Evolutionary conservation across 2,329 filamentous ascomycete species (phyloP).

Genomic region (Capronia coronata): DNA sequence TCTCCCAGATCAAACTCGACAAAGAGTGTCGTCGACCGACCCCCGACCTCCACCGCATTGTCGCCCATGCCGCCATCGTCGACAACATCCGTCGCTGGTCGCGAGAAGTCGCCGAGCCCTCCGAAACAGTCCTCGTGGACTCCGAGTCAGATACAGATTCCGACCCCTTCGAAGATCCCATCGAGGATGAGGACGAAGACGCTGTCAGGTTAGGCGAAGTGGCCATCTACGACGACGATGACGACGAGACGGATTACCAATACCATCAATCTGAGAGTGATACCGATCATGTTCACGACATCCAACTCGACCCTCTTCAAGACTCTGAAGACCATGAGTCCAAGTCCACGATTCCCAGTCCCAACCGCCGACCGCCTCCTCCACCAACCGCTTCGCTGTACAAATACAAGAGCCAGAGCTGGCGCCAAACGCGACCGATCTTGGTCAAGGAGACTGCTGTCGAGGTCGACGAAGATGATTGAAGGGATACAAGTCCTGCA

Average conservation of each 20-base stretch:
- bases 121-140: constrained; percentile 20
- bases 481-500: not conserved
- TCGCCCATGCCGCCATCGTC: constrained; percentile 20
- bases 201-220: constrained; percentile 8
- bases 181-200: constrained; percentile 13
- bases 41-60: constrained; percentile 20
- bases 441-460: constrained; percentile 18
- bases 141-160: constrained; percentile 18
- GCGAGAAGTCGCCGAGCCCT: constrained; percentile 17
- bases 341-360: constrained; percentile 2
- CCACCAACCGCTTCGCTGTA: constrained; percentile 10
- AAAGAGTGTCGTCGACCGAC: constrained; percentile 21
- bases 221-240: constrained; percentile 19
- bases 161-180: constrained; percentile 22
- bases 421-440: constrained; percentile 20
- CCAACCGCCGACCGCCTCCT: constrained; percentile 15
- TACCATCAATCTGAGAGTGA: not conserved
- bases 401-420: constrained; percentile 15
- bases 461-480: constrained; percentile 21
- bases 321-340: constrained; percentile 6
- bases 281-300: constrained; percentile 7
- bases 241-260: constrained; percentile 13
- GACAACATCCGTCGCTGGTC: constrained; percentile 24
- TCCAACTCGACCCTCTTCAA: constrained; percentile 2
- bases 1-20: constrained; percentile 21